Evolutionary conservation across 2,329 filamentous ascomycete genomes (phyloP), one percentile per base, ranked within the genome.

Genomic region (Cercospora sp.): DNA sequence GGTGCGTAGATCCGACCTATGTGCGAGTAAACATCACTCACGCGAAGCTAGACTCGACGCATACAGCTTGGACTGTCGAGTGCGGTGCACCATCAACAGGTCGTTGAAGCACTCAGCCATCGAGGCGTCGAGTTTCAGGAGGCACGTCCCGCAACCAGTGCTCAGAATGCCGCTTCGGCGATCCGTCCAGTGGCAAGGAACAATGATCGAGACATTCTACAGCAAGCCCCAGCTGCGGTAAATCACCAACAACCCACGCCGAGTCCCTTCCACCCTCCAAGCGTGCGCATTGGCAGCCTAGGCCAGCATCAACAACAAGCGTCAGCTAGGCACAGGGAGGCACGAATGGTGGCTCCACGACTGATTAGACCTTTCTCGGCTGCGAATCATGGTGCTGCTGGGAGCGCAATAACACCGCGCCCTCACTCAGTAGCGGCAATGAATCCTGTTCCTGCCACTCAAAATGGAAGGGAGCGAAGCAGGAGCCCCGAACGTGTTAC

Each of bases 41-140:
- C 49, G 51, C 51, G 7, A 24, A 16, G 30, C 12, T 63, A 79
- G 77, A 63, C 71, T 26, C 74, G 74, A 13, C 75, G 78, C 5
- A 66, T 79, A 30, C 78, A 80, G 63, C 62, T 79, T 6, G 71
- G 74, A 7, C 69, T 80, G n/a, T 57, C 69, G 45, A 72, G 64
- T 37, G 61, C 67, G 12, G 60, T 68, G 30, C 71, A 76, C 9
- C 77, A 72, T 57, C 61, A 63, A 5, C 63, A 72, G 21, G 67
- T 78, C 2, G 72, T 75, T 3, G 60, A 65, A 13, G 65, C 74
- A 5, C 69, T 79, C 28, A 30, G 59, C 34, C 58, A 61, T 28
- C 73, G 75, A 16, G 76, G 76, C 34, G 73, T 78, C 71, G 71
- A 73, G 43, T 74, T 77, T 45, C 73, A 74, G 58, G 69, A 73